Evolutionary conservation across 495 filamentous ascomycete genomes (phyloP), one percentile per base, ranked within the genome.

Genomic region (Penicillium soppii): DNA sequence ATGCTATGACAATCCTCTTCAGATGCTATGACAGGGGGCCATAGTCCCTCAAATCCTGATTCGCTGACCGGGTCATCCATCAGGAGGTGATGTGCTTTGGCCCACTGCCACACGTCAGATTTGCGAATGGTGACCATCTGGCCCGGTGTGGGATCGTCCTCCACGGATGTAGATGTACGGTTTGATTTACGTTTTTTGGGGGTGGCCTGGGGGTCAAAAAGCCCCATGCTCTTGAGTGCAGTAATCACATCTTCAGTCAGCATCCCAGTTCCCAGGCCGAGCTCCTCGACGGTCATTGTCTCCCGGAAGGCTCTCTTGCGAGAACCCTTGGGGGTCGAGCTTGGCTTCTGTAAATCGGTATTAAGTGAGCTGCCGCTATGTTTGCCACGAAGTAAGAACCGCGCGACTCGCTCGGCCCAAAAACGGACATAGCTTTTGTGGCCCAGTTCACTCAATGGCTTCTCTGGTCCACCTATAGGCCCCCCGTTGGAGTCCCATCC

Each of bases 391-490:
- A 91, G 65, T 21, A 84, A 68, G 45, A 84, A 83, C 23, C 89
- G 76, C 27, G 83, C 84, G 51, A 97, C 82, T 38, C 90, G 86
- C 26, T 84, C 83, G 5, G 85, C 85, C 92, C 92, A 97, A 66
- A 86, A 96, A 7, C 83, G 77, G 58, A 81, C 76, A 67, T 97
- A 97, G 7, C 88, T 90, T 57, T 78, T 84, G 44, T 82, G 80
- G 1, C 92, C 92, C 43, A 94, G 72, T 54, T 91, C 88, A 35
- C 87, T 91, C 44, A 97, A 83, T 12, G 92, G 92, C 60, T 92
- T 92, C 71, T 99, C 94, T 2, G 94, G 94, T 1, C 94, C 92
- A 21, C 94, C 94, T 29, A 97, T 79, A 25, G 91, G 77, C 9
- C 85, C 84, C 20, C 63, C 61, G 39, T 72, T 68, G 19, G 55